Evolutionary conservation across 352 stramenopile genomes (phyloP).

Genomic region (Globisporangium orthogonon): DNA sequence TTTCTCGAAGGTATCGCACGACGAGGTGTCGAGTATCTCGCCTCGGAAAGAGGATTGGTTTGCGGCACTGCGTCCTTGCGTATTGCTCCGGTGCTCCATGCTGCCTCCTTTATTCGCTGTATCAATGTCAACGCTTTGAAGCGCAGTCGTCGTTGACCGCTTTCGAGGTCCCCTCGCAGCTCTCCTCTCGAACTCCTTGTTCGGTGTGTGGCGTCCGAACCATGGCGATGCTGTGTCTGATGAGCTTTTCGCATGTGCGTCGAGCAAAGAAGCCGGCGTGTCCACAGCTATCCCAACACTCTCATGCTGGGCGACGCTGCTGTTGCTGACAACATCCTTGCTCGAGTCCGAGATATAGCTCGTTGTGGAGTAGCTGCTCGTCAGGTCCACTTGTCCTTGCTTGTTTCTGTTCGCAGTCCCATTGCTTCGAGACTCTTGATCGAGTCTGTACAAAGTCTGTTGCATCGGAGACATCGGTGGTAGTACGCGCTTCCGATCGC

Average conservation of each 20-base stretch:
- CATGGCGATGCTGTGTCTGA: slow-evolving; percentile 1
- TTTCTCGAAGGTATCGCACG: slow-evolving; percentile 8
- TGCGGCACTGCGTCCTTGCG: background rate
- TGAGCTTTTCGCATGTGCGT: slow-evolving; percentile 1
- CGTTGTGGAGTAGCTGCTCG: slow-evolving; percentile 7
- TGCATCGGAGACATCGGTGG: slow-evolving; percentile 7
- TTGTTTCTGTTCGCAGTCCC: background rate
- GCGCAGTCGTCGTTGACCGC: background rate
- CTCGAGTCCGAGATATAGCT: slow-evolving; percentile 1
- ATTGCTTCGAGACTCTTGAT: background rate
- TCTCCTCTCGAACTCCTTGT: background rate
- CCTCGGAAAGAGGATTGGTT: background rate
- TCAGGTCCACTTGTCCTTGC: background rate
- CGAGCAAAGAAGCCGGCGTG: background rate
- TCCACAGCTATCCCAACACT: background rate
- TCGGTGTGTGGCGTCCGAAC: slow-evolving; percentile 1
- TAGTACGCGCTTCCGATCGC: slow-evolving; percentile 6
- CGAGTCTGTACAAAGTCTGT: slow-evolving; percentile 3
- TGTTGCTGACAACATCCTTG: background rate
- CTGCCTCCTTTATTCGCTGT: background rate
- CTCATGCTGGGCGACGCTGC: background rate
- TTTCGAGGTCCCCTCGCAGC: background rate
- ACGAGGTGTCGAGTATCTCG: background rate
- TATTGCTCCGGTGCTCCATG: background rate
- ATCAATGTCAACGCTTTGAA: background rate